phyloP scores from a whole-genome alignment of 176 grass and related monocot species.

The Aegilops bicornis region DNA sequence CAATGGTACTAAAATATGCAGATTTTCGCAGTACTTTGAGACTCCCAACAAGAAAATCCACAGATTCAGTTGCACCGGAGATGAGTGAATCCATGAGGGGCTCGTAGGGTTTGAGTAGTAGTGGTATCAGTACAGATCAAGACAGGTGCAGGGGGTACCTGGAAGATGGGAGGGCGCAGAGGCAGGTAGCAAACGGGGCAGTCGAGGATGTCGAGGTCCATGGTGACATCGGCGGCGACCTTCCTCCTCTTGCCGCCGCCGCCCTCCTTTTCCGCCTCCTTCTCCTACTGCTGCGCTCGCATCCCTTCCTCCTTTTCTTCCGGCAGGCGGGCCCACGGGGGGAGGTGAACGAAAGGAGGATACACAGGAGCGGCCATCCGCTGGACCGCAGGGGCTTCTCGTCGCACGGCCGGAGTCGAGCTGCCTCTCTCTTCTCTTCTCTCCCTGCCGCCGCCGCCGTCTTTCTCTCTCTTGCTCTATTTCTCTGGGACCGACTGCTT shows the following conservation, averaged over 20 bases:
- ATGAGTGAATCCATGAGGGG: no score
- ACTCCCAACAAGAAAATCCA: no score
- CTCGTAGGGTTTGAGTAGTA: background rate
- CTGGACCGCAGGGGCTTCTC: no score
- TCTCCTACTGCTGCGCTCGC: background rate
- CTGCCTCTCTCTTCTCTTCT: no score
- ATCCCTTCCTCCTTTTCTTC: background rate
- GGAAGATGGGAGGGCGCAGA: background rate
- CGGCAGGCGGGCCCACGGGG: background rate
- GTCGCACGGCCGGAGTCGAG: no score
- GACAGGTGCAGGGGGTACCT: background rate
- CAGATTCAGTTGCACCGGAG: no score
- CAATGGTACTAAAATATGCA: no score
- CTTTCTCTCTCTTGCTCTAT: no score
- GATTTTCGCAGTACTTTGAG: no score
- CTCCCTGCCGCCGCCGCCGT: no score
- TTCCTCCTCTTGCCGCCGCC: background rate
- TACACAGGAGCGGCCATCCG: background rate
- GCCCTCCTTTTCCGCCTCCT: background rate
- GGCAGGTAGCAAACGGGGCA: background rate
- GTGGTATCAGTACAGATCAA: background rate
- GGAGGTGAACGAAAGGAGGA: background rate
- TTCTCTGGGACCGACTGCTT: no score
- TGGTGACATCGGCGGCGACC: background rate
- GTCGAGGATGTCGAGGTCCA: background rate